Evolutionary conservation across 2,329 filamentous ascomycete species (phyloP).

Genomic region (Venturia carpophila): DNA sequence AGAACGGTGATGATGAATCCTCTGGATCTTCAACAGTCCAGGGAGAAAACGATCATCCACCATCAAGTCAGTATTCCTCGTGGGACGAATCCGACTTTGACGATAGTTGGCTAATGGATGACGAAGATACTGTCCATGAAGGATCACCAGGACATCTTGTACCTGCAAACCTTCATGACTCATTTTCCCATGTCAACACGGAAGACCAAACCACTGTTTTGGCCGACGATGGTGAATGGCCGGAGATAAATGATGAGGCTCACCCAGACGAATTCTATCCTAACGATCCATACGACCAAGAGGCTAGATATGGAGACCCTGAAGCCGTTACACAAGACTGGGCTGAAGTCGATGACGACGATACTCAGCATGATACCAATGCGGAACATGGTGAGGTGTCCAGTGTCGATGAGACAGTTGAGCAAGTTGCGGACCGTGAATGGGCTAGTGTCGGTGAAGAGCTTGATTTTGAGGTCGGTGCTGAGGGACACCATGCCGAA

Average conservation of each 20-base stretch:
- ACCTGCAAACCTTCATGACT: background rate
- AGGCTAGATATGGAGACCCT: background rate
- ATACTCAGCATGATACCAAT: background rate
- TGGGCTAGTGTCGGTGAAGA: background rate
- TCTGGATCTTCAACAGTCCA: constrained; percentile 30
- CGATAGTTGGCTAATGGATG: background rate
- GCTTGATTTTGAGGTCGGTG: background rate
- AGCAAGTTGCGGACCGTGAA: background rate
- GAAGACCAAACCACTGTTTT: background rate
- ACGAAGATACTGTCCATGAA: constrained; percentile 19
- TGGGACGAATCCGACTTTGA: constrained; percentile 18
- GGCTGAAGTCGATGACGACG: background rate
- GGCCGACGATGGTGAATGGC: constrained; percentile 2
- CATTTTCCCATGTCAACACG: background rate
- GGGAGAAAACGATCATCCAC: constrained; percentile 26
- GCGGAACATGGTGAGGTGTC: background rate
- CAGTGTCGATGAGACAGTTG: background rate
- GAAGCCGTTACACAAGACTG: constrained; percentile 1
- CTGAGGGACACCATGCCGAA: constrained; percentile 9
- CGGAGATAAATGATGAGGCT: background rate
- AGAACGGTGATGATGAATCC: constrained; percentile 22
- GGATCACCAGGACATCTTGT: constrained; percentile 18
- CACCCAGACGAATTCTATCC: background rate
- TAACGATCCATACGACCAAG: background rate
- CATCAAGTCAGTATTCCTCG: constrained; percentile 18